phyloP scores from a whole-genome alignment of 2,329 filamentous ascomycete species.

The Thermoascus crustaceus region DNA sequence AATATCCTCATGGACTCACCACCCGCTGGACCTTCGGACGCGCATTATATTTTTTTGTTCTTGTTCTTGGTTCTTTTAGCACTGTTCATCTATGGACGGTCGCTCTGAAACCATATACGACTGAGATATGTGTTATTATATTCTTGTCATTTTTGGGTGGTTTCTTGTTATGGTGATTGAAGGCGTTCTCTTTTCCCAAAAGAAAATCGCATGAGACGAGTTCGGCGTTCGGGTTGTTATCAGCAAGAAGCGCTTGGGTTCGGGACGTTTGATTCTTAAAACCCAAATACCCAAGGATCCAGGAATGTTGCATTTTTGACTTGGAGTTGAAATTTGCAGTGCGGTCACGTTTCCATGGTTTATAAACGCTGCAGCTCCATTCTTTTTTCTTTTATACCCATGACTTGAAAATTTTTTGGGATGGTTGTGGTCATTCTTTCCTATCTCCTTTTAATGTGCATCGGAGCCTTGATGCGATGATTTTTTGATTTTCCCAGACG shows the following conservation, averaged over 20 bases:
- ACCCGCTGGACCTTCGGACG: not conserved
- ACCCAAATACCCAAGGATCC: constrained; percentile 1
- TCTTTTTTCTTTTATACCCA: constrained; percentile 1
- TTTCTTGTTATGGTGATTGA: not conserved
- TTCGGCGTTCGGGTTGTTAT: constrained; percentile 1
- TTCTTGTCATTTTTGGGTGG: not conserved
- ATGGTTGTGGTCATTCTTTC: not conserved
- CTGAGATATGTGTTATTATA: constrained; percentile 1
- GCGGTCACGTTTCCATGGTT: not conserved
- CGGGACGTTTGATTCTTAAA: too few relatives aligned
- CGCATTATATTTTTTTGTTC: not conserved
- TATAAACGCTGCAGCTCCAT: not conserved
- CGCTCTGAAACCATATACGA: not conserved
- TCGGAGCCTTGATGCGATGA: too few relatives aligned
- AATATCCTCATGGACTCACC: not conserved
- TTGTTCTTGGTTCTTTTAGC: not conserved
- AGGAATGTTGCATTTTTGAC: constrained; percentile 1
- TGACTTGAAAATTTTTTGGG: not conserved
- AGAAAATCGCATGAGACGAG: not conserved
- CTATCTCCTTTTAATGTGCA: not conserved
- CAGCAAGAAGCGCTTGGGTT: too few relatives aligned
- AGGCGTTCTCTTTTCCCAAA: not conserved
- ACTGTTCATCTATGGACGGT: not conserved
- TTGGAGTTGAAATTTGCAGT: not conserved
- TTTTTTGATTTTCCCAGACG: too few relatives aligned